phyloP scores from a whole-genome alignment of 2,329 filamentous ascomycete species.

The Venturia effusa region DNA sequence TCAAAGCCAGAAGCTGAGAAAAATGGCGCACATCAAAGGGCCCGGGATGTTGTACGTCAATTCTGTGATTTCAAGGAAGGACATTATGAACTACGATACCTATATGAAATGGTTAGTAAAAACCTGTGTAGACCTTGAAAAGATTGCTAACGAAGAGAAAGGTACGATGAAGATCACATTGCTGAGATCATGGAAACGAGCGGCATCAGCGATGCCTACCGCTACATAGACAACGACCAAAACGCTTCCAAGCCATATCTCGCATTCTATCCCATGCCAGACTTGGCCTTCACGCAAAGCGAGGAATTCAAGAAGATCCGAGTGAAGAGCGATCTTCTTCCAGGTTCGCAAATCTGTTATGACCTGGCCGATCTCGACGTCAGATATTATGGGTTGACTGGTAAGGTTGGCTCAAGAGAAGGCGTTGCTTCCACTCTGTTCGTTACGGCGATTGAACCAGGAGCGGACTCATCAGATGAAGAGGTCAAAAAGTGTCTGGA shows the following conservation, averaged over 20 bases:
- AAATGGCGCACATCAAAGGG: conserved; percentile 16
- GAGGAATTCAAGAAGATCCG: conserved; percentile 25
- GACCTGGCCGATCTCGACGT: conserved; percentile 24
- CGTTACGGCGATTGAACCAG: conserved; percentile 1
- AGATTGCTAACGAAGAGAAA: neutral
- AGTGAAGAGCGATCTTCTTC: conserved; percentile 23
- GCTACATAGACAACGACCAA: conserved; percentile 21
- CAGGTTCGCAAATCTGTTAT: conserved; percentile 19
- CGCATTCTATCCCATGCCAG: conserved; percentile 27
- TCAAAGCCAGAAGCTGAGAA: neutral
- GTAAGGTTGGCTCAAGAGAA: conserved; percentile 14
- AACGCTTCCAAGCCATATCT: conserved; percentile 23
- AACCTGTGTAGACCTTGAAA: too few species aligned
- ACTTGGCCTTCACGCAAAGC: conserved; percentile 24
- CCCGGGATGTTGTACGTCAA: conserved; percentile 23
- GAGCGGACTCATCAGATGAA: neutral
- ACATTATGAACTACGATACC: conserved; percentile 21
- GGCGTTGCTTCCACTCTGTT: conserved; percentile 11
- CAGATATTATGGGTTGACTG: conserved; percentile 17
- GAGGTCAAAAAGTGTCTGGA: neutral
- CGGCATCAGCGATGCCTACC: conserved; percentile 24
- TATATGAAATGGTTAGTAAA: conserved; percentile 29
- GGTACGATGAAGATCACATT: conserved; percentile 30
- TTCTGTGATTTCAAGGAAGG: conserved; percentile 18
- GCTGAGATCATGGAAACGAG: conserved; percentile 25